These are phyloP conservation scores for Apiotrichum veenhuisii DNA, from an alignment of 1,284 basidiomycete species.

Conservation along the genomic window DNA sequence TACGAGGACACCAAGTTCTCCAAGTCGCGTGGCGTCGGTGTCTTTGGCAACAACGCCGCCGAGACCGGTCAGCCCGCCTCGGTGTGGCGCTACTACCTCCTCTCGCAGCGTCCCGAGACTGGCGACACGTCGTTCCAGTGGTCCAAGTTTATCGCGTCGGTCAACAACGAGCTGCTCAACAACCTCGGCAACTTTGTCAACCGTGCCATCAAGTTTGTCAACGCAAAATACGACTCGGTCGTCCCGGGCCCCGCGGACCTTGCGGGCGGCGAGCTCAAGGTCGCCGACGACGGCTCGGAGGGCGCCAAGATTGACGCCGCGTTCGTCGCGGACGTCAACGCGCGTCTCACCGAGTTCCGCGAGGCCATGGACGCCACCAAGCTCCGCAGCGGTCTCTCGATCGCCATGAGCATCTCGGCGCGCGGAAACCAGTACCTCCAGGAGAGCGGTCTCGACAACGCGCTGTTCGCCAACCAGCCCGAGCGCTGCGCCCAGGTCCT, in stretches of 20 bases:
- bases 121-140: slow-evolving; percentile 96
- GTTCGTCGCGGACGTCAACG: slow-evolving; percentile 74
- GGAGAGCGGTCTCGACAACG: slow-evolving; percentile 85
- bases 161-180: slow-evolving; percentile 91
- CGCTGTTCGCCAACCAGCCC: slow-evolving; percentile 75
- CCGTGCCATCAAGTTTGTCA: slow-evolving; percentile 84
- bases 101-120: slow-evolving; percentile 89
- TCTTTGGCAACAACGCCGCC: slow-evolving; percentile 92
- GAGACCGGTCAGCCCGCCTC: slow-evolving; percentile 89
- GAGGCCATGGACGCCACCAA: slow-evolving; percentile 89
- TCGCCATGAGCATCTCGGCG: slow-evolving; percentile 83
- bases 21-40: slow-evolving; percentile 73
- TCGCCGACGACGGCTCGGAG: slow-evolving; percentile 28
- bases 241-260: slow-evolving; percentile 73
- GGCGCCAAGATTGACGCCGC: slow-evolving; percentile 64
- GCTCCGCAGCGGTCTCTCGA: slow-evolving; percentile 78
- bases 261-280: slow-evolving; percentile 58
- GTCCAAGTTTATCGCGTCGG: slow-evolving; percentile 88
- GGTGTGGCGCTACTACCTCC: slow-evolving; percentile 96
- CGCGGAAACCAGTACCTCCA: slow-evolving; percentile 95
- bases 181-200: slow-evolving; percentile 99
- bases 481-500: slow-evolving; percentile 85
- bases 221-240: slow-evolving; percentile 75
- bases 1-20: slow-evolving; percentile 99
- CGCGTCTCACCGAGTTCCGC: slow-evolving; percentile 73